These are phyloP conservation scores for Royoungia palumana DNA, from an alignment of 768 basidiomycete species.

Conservation along the genomic window DNA sequence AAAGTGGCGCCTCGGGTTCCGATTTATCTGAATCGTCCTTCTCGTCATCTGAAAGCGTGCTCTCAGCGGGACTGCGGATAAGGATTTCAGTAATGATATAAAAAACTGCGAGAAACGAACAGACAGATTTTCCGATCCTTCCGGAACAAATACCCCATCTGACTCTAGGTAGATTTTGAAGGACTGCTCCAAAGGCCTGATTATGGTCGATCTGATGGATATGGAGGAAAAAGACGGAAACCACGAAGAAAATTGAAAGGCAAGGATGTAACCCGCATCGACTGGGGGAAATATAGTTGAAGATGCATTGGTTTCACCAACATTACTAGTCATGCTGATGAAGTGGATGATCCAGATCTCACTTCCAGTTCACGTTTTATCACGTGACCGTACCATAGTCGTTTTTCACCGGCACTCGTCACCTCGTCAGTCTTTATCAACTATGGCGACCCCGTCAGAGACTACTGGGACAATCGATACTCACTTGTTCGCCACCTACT, in stretches of 20 bases:
- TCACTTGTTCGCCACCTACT: constrained; percentile 49
- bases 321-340: not conserved
- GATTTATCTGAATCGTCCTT: constrained; percentile 36
- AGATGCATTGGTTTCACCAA: not conserved
- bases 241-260: constrained; percentile 86
- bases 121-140: constrained; percentile 76
- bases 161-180: constrained; percentile 74
- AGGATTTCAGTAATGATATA: not conserved
- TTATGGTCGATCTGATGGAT: constrained; percentile 70
- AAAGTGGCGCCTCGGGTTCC: constrained; percentile 36
- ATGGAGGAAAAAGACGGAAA: constrained; percentile 63
- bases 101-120: constrained; percentile 25
- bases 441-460: constrained; percentile 13
- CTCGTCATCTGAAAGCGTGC: constrained; percentile 58
- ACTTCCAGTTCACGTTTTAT: too few species aligned
- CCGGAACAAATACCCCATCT: constrained; percentile 83
- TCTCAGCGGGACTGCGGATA: constrained; percentile 45
- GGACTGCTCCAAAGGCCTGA: constrained; percentile 59
- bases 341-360: too few species aligned
- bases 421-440: not conserved
- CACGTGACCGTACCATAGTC: constrained; percentile 8
- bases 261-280: constrained; percentile 51
- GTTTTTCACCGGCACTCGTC: constrained; percentile 3
- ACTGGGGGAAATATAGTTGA: constrained; percentile 46
- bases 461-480: constrained; percentile 12